These are phyloP conservation scores for Colletotrichum nymphaeae DNA, from an alignment of 2,329 filamentous ascomycete species.

Conservation along the genomic window DNA sequence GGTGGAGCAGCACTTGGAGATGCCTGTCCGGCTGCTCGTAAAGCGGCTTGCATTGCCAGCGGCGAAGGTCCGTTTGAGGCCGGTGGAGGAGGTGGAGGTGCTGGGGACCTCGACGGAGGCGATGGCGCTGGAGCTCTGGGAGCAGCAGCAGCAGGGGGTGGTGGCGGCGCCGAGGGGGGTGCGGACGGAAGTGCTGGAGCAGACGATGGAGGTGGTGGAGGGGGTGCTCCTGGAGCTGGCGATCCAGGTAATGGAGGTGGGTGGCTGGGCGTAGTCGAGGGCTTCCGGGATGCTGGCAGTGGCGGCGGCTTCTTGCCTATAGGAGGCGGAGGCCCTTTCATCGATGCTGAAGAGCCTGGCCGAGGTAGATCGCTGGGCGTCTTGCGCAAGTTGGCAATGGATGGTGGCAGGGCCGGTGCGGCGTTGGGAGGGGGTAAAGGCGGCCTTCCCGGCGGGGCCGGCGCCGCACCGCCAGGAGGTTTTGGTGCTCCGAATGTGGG, in stretches of 20 bases:
- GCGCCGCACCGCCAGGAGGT: slow-evolving; percentile 69
- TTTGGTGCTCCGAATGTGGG: slow-evolving; percentile 66
- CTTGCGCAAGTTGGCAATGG: slow-evolving; percentile 72
- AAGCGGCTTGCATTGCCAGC: slow-evolving; percentile 57
- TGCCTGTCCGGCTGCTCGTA: slow-evolving; percentile 56
- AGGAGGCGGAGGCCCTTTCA: slow-evolving; percentile 79
- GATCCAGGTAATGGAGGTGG: slow-evolving; percentile 49
- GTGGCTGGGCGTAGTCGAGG: slow-evolving; percentile 52
- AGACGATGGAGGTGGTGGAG: slow-evolving; percentile 46
- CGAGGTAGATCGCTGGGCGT: slow-evolving; percentile 60
- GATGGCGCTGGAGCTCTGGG: slow-evolving; percentile 48
- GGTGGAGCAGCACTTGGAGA: slow-evolving; percentile 51
- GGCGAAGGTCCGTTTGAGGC: slow-evolving; percentile 47
- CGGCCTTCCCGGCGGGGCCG: slow-evolving; percentile 68
- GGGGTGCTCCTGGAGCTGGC: slow-evolving; percentile 43
- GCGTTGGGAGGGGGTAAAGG: slow-evolving; percentile 54
- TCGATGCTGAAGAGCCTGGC: slow-evolving; percentile 70
- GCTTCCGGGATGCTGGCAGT: slow-evolving; percentile 70
- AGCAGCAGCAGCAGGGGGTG: slow-evolving; percentile 55
- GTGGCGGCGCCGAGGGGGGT: slow-evolving; percentile 52
- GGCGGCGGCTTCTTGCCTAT: slow-evolving; percentile 81
- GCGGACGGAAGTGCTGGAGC: slow-evolving; percentile 54
- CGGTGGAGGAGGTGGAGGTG: slow-evolving; percentile 48
- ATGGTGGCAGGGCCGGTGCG: slow-evolving; percentile 61
- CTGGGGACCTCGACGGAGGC: slow-evolving; percentile 48